These are phyloP conservation scores for Chlorella sp. DNA, from an alignment of 139 green algal species.

Conservation along the genomic window DNA sequence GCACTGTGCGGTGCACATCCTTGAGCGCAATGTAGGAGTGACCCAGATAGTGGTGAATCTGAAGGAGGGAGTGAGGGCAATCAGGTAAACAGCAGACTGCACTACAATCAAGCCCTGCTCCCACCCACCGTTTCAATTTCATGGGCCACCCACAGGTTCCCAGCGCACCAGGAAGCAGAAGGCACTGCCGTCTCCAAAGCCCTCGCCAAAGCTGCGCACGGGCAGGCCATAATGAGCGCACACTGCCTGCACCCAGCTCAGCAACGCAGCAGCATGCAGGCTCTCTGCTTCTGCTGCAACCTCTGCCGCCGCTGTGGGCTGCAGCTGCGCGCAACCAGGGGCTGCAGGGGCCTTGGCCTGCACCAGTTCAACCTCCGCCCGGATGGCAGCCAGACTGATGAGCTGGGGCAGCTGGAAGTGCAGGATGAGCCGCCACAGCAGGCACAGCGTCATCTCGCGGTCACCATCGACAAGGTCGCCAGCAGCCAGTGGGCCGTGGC, in stretches of 20 bases:
- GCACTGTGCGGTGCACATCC: constrained; percentile 41
- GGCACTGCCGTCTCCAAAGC: constrained; percentile 78
- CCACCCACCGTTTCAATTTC: no score
- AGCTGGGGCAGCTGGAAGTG: constrained; percentile 57
- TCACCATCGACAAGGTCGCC: constrained; percentile 74
- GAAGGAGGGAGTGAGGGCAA: not conserved
- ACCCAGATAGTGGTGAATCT: constrained; percentile 79
- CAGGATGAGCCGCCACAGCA: constrained; percentile 71
- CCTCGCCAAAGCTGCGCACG: constrained; percentile 68
- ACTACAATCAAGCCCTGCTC: no score
- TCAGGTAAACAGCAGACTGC: no score
- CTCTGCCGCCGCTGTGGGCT: not conserved
- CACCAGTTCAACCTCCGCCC: constrained; percentile 46
- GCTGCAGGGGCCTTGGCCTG: constrained; percentile 23
- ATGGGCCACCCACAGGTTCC: no score
- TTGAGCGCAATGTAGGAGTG: constrained; percentile 48
- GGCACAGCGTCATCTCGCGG: constrained; percentile 61
- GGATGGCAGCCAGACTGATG: constrained; percentile 14
- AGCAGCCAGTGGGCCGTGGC: not conserved
- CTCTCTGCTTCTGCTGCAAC: not conserved
- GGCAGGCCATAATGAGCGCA: constrained; percentile 56
- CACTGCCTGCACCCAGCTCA: constrained; percentile 81
- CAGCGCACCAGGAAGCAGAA: constrained; percentile 82
- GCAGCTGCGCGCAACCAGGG: not conserved
- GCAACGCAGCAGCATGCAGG: constrained; percentile 46